phyloP scores from a whole-genome alignment of 169 alveolate species.

The Eimeria zaria region DNA sequence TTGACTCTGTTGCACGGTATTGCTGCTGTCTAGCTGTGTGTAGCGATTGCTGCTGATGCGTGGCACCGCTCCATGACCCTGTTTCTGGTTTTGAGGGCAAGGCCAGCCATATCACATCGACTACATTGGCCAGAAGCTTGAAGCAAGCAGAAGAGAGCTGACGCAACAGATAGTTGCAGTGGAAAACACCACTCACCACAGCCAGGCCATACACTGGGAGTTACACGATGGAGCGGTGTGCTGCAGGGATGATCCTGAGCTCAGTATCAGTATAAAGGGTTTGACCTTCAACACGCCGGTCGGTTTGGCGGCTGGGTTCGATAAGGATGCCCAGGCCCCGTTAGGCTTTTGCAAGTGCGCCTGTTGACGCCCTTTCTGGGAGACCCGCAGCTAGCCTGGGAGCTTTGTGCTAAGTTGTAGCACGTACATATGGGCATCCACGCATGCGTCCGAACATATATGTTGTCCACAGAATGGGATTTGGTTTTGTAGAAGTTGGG shows the following conservation, averaged over 20 bases:
- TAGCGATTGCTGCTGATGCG: background rate
- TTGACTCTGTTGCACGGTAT: background rate
- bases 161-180: background rate
- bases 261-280: conserved; percentile 76
- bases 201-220: background rate
- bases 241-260: conserved; percentile 74
- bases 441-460: background rate
- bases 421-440: background rate
- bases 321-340: conserved; percentile 92
- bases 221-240: background rate
- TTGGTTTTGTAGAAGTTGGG: conserved; percentile 94
- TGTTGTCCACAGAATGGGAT: conserved; percentile 90
- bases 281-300: conserved; percentile 84
- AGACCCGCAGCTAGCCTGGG: background rate
- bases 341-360: conserved; percentile 83
- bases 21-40: background rate
- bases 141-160: background rate
- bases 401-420: background rate
- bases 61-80: background rate
- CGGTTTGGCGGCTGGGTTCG: conserved; percentile 96
- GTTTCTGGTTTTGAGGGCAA: background rate
- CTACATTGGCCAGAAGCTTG: background rate
- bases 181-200: background rate
- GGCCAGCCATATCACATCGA: too few species aligned
- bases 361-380: background rate